These are phyloP conservation scores for Taphrina confusa DNA, from an alignment of 1,139 yeast genomes.

Conservation along the genomic window DNA sequence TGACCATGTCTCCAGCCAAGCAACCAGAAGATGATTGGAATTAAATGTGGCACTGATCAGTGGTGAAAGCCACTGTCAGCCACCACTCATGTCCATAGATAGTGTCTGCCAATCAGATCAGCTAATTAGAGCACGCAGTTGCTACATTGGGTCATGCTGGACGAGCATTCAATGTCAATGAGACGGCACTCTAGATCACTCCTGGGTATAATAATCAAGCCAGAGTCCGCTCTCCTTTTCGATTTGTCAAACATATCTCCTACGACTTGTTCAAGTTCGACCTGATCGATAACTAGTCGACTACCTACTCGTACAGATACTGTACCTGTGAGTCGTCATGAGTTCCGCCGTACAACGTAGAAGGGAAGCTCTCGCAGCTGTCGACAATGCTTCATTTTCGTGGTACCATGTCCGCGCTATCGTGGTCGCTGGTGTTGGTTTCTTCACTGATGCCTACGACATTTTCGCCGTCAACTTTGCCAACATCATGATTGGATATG, in stretches of 20 bases:
- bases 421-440: constrained; percentile 90
- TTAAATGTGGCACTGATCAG: too few relatives aligned
- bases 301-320: neutral
- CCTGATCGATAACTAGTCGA: neutral
- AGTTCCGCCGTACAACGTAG: constrained; percentile 51
- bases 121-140: constrained; percentile 3
- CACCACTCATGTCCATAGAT: too few relatives aligned
- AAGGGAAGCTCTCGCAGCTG: constrained; percentile 82
- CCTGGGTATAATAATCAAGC: too few relatives aligned
- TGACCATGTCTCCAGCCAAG: too few relatives aligned
- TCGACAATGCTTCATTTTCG: constrained; percentile 80
- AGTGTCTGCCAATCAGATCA: neutral
- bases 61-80: too few relatives aligned
- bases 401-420: constrained; percentile 89
- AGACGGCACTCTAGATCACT: too few relatives aligned
- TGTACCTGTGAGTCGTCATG: neutral
- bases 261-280: too few relatives aligned
- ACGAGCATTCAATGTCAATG: too few relatives aligned
- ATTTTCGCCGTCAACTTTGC: constrained; percentile 47
- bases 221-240: too few relatives aligned
- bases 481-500: constrained; percentile 50
- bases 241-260: too few relatives aligned
- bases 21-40: too few relatives aligned
- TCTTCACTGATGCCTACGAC: constrained; percentile 89
- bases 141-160: neutral